Percentiles rank a stretch among this genome's conserved stretches.
Evolutionary conservation across 805 yeast genomes (phyloP).

Genomic region (Candida sakaeoensis): DNA sequence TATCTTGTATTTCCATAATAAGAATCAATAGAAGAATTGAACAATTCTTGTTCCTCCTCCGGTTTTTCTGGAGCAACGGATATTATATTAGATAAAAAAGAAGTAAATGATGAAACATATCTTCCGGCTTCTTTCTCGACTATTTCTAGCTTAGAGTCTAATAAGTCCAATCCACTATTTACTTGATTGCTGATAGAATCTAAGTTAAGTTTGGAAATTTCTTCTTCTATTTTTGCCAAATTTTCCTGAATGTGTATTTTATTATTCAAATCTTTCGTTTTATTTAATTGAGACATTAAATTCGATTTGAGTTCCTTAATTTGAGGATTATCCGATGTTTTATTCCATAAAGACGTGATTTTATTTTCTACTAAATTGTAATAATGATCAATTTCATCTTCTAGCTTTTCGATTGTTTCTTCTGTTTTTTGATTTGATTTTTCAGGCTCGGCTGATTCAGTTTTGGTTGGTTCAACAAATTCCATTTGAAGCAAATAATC

Average conservation of each 20-base stretch:
- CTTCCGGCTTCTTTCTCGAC: slow-evolving; percentile 68
- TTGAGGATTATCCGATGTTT: slow-evolving; percentile 32
- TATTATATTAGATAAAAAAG: slow-evolving; percentile 44
- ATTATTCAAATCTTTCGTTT: slow-evolving; percentile 25
- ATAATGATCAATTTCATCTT: slow-evolving; percentile 49
- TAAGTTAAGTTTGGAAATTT: slow-evolving; percentile 19
- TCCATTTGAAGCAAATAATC: slow-evolving; percentile 2
- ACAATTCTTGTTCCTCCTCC: slow-evolving; percentile 18
- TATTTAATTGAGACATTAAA: slow-evolving; percentile 25
- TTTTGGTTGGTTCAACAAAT: slow-evolving; percentile 1
- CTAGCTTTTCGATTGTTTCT: slow-evolving; percentile 47
- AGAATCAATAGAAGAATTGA: slow-evolving; percentile 15
- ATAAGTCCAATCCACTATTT: slow-evolving; percentile 56
- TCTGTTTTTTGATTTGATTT: slow-evolving; percentile 38
- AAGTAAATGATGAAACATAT: slow-evolving; percentile 57
- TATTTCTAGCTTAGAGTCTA: slow-evolving; percentile 67
- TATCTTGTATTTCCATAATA: slow-evolving; percentile 36
- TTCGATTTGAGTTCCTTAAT: slow-evolving; percentile 28
- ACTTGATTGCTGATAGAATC: slow-evolving; percentile 34
- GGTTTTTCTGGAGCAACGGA: slow-evolving; percentile 19
- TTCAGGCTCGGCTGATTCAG: background rate
- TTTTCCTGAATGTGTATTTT: slow-evolving; percentile 16
- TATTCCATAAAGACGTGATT: slow-evolving; percentile 30
- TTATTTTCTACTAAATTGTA: slow-evolving; percentile 43
- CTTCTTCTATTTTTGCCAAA: slow-evolving; percentile 11